These are phyloP conservation scores for Pseudodiploospora longispora DNA, from an alignment of 2,329 filamentous ascomycete species.

Conservation along the genomic window DNA sequence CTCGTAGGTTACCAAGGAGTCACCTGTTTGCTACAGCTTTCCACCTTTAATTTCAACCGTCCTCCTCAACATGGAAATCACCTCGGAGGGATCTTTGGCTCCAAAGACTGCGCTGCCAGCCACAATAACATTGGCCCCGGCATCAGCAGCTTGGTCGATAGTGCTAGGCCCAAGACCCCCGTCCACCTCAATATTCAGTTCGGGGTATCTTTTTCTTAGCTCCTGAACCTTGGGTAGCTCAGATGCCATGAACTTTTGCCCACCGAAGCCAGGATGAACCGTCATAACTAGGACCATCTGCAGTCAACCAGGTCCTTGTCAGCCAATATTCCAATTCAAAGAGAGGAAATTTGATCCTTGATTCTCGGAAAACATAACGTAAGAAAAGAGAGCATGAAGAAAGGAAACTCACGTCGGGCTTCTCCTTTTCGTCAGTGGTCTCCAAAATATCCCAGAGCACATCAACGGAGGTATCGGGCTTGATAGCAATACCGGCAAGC, in stretches of 20 bases:
- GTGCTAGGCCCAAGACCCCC: constrained; percentile 82
- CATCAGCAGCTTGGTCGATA: constrained; percentile 88
- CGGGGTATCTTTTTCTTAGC: constrained; percentile 74
- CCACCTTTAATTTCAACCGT: constrained; percentile 58
- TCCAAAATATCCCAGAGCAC: constrained; percentile 89
- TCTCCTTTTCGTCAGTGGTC: constrained; percentile 60
- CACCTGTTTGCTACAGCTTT: constrained; percentile 23
- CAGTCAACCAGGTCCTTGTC: background rate
- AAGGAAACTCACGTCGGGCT: constrained; percentile 67
- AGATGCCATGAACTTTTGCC: constrained; percentile 96
- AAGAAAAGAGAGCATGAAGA: no score
- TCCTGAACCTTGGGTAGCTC: constrained; percentile 90
- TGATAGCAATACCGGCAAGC: constrained; percentile 90
- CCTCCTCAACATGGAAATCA: constrained; percentile 73
- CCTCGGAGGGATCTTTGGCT: constrained; percentile 76
- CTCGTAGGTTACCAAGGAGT: no score
- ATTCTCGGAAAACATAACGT: no score
- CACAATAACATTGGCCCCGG: constrained; percentile 96
- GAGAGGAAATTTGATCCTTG: background rate
- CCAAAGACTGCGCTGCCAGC: constrained; percentile 95
- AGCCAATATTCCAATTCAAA: background rate
- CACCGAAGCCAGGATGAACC: constrained; percentile 92
- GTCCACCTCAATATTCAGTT: constrained; percentile 95
- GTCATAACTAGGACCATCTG: constrained; percentile 99
- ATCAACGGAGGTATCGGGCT: constrained; percentile 83